These are phyloP conservation scores for Paecilomyces dactylethromorphus DNA, from an alignment of 2,329 filamentous ascomycete species.

Conservation along the genomic window DNA sequence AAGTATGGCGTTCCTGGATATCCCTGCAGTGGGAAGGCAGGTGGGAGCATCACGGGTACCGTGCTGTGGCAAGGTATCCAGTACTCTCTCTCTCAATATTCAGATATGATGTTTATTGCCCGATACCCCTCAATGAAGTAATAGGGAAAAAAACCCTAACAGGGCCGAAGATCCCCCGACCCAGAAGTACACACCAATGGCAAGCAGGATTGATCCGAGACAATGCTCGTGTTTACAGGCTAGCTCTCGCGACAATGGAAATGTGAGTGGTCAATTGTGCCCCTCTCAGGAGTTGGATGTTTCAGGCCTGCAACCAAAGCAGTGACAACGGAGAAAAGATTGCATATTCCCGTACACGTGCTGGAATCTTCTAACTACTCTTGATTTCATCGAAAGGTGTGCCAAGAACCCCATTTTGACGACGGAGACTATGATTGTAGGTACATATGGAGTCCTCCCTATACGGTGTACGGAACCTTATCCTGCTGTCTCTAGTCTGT, in stretches of 20 bases:
- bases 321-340: not conserved
- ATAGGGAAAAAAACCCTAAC: not conserved
- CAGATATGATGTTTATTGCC: not conserved
- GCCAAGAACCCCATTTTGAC: not conserved
- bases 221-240: not conserved
- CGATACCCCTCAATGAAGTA: not conserved
- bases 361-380: not conserved
- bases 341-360: not conserved
- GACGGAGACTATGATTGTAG: not conserved
- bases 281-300: not conserved
- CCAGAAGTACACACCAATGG: not conserved
- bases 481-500: not conserved
- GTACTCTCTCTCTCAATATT: not conserved
- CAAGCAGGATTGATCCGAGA: not conserved
- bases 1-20: not conserved
- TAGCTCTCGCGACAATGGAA: not conserved
- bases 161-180: not conserved
- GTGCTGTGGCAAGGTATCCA: not conserved
- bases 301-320: not conserved
- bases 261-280: not conserved
- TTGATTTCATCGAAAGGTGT: not conserved
- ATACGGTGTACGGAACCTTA: not conserved
- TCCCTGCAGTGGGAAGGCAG: not conserved
- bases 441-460: not conserved
- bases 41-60: not conserved